Conservation (phyloP, 176 grass and related monocot genomes). For the Rhynchospora tenuis region DNA sequence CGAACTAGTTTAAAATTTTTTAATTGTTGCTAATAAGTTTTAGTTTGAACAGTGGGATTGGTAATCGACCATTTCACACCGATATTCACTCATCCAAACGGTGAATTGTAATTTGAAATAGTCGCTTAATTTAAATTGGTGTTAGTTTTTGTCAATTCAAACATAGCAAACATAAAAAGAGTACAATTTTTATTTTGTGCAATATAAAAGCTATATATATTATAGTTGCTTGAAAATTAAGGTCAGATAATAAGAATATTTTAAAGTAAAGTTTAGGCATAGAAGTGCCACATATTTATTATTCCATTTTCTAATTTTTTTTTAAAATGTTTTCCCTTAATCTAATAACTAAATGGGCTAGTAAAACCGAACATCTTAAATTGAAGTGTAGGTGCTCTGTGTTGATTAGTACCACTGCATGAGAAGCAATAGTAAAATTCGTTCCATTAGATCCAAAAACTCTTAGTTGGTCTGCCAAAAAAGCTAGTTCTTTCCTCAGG, state of each 20-base stretch:
- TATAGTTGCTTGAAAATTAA: background rate
- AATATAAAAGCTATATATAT: background rate
- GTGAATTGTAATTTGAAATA: too few species aligned
- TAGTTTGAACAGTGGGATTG: too few species aligned
- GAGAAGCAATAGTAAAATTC: background rate
- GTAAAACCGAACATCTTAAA: background rate
- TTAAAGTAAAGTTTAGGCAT: background rate
- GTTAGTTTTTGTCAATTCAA: too few species aligned
- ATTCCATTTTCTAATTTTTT: background rate
- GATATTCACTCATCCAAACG: too few species aligned
- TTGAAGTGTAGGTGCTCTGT: background rate
- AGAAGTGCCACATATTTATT: background rate
- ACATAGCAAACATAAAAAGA: too few species aligned
- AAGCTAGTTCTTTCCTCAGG: background rate
- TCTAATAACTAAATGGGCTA: background rate
- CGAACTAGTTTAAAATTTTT: too few species aligned
- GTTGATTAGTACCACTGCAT: background rate
- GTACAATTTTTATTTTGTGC: too few species aligned
- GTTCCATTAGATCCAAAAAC: slow-evolving; percentile 1
- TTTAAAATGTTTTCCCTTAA: background rate
- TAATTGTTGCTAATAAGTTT: too few species aligned
- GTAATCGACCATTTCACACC: too few species aligned
- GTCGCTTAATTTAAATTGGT: too few species aligned
- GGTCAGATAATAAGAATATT: background rate
- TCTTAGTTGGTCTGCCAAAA: background rate